These are phyloP conservation scores for Fusarium albidum DNA, from an alignment of 2,329 filamentous ascomycete genomes.

Conservation along the genomic window DNA sequence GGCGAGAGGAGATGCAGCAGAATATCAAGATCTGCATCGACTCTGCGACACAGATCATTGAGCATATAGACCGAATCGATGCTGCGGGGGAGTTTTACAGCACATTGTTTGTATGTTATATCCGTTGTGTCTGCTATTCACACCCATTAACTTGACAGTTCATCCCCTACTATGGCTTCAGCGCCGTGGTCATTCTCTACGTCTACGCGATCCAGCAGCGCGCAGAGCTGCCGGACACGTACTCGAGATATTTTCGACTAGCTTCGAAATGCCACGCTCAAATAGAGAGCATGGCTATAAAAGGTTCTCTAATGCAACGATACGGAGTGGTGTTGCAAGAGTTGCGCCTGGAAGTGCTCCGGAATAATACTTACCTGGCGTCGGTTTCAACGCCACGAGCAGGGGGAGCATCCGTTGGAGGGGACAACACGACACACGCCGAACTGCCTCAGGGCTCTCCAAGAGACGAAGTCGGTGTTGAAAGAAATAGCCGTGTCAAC, in stretches of 20 bases:
- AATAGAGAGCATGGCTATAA: conserved; percentile 47
- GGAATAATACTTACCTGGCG: conserved; percentile 33
- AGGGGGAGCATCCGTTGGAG: background rate
- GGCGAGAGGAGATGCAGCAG: conserved; percentile 26
- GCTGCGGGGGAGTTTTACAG: conserved; percentile 13
- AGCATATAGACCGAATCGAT: conserved; percentile 45
- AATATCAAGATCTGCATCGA: conserved; percentile 46
- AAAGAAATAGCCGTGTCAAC: no score
- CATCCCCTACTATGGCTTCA: conserved; percentile 54
- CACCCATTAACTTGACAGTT: conserved; percentile 42
- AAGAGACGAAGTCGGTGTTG: no score
- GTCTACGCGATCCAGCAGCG: conserved; percentile 53
- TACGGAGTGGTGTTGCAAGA: conserved; percentile 54
- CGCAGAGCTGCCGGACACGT: conserved; percentile 37
- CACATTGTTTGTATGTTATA: conserved; percentile 31
- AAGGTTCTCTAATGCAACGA: conserved; percentile 50
- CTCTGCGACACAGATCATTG: conserved; percentile 51
- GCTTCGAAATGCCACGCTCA: conserved; percentile 52
- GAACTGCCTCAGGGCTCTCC: background rate
- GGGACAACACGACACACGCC: background rate
- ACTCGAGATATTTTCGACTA: conserved; percentile 45
- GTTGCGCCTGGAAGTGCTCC: conserved; percentile 37
- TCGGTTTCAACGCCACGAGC: background rate
- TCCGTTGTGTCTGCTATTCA: conserved; percentile 43
- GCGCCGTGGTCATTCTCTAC: conserved; percentile 54